Conservation (phyloP, 768 basidiomycete species). For the Hortiboletus campestris region DNA sequence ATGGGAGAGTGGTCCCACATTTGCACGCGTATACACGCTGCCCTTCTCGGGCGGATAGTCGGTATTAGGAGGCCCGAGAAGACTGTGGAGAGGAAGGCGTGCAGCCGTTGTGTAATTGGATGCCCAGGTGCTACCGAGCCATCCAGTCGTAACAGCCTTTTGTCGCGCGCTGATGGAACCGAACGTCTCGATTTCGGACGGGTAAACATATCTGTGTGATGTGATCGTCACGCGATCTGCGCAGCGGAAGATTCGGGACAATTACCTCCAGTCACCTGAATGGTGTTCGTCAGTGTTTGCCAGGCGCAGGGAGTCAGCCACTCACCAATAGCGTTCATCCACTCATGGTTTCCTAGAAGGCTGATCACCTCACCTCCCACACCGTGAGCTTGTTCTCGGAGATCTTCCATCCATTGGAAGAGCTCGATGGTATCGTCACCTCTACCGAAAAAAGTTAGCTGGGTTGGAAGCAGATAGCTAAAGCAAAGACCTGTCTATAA, state of each 20-base stretch:
- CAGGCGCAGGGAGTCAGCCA: neutral
- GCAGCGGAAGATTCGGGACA: slow-evolving; percentile 10
- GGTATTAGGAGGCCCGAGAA: slow-evolving; percentile 65
- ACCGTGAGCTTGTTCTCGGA: slow-evolving; percentile 70
- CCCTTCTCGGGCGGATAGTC: slow-evolving; percentile 45
- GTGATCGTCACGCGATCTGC: slow-evolving; percentile 2
- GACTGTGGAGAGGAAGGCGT: slow-evolving; percentile 76
- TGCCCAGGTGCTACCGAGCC: slow-evolving; percentile 80
- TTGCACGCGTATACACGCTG: slow-evolving; percentile 32
- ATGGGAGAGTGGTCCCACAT: slow-evolving; percentile 57
- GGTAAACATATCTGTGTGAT: slow-evolving; percentile 71
- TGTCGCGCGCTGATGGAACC: slow-evolving; percentile 70
- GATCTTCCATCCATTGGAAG: slow-evolving; percentile 79
- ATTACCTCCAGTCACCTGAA: slow-evolving; percentile 82
- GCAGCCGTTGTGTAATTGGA: slow-evolving; percentile 80
- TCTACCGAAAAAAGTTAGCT: slow-evolving; percentile 37
- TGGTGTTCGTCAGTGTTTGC: slow-evolving; percentile 10
- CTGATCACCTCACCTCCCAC: slow-evolving; percentile 73
- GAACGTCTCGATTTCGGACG: slow-evolving; percentile 79
- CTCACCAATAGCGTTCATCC: slow-evolving; percentile 86
- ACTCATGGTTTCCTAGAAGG: slow-evolving; percentile 92
- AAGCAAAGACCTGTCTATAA: slow-evolving; percentile 75
- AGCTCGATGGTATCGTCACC: slow-evolving; percentile 89
- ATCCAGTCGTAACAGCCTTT: slow-evolving; percentile 69
- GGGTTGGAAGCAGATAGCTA: neutral